Evolutionary conservation across 331 rosid species (phyloP).

Genomic region (Quercus phellos): DNA sequence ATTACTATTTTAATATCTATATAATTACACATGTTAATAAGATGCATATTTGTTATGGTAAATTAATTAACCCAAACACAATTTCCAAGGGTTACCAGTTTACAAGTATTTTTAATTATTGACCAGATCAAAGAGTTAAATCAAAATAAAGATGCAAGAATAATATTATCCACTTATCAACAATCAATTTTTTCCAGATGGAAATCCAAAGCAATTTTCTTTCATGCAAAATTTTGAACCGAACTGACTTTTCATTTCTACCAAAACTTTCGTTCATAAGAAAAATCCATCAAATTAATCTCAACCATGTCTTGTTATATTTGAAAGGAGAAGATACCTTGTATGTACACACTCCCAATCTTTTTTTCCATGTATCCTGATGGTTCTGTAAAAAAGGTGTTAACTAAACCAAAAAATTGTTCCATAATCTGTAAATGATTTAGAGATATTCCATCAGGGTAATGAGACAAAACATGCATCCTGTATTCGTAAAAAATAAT

Average conservation of each 20-base stretch:
- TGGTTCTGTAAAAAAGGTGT: constrained; percentile 83
- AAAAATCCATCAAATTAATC: neutral
- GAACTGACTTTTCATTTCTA: neutral
- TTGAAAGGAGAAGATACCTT: constrained; percentile 53
- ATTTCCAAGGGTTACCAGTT: too few species aligned
- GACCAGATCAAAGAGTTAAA: neutral
- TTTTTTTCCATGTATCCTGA: constrained; percentile 72
- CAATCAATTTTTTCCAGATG: neutral
- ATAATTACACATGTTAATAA: too few species aligned
- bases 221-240: neutral
- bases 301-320: neutral
- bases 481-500: neutral
- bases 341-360: constrained; percentile 85
- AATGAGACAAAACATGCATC: constrained; percentile 12
- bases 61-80: too few species aligned
- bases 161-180: neutral
- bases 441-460: constrained; percentile 12
- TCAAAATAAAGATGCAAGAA: neutral
- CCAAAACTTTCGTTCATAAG: neutral
- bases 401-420: constrained; percentile 85
- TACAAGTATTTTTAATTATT: neutral
- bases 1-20: too few species aligned
- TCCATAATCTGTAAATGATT: constrained; percentile 71
- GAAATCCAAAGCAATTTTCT: neutral
- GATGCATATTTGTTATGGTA: too few species aligned